These are phyloP conservation scores for Porcisia hertigi DNA, from an alignment of 208 protist genomes.

Conservation along the genomic window DNA sequence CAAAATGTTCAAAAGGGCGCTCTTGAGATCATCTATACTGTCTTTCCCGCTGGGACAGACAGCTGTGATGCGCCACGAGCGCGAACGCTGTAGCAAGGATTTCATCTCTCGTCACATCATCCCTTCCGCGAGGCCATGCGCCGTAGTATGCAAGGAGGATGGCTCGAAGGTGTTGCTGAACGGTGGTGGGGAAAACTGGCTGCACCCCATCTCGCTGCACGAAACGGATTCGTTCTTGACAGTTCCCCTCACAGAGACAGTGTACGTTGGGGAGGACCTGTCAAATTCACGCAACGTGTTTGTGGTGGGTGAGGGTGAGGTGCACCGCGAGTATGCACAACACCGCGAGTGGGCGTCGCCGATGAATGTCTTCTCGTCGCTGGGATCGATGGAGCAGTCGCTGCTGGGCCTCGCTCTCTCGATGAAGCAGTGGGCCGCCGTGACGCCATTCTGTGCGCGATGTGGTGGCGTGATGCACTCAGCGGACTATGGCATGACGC, in stretches of 20 bases:
- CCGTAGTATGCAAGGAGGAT: slow-evolving; percentile 34
- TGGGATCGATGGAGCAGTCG: slow-evolving; percentile 22
- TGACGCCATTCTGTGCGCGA: slow-evolving; percentile 34
- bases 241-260: slow-evolving; percentile 9
- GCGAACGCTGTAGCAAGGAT: slow-evolving; percentile 17
- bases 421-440: slow-evolving; percentile 36
- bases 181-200: slow-evolving; percentile 18
- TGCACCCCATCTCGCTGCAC: slow-evolving; percentile 26
- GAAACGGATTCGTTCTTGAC: slow-evolving; percentile 7
- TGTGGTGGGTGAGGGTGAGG: slow-evolving; percentile 17
- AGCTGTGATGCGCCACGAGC: slow-evolving; percentile 17
- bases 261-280: slow-evolving; percentile 41
- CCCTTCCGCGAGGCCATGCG: slow-evolving; percentile 20
- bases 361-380: slow-evolving; percentile 11
- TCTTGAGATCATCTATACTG: slow-evolving; percentile 10
- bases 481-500: slow-evolving; percentile 22
- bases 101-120: slow-evolving; percentile 34
- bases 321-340: slow-evolving; percentile 10
- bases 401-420: slow-evolving; percentile 40
- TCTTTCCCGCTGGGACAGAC: slow-evolving; percentile 15
- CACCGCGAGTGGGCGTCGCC: slow-evolving; percentile 14
- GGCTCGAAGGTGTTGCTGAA: slow-evolving; percentile 24
- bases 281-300: slow-evolving; percentile 33
- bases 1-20: neutral
- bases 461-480: slow-evolving; percentile 35